Base-by-base conservation (phyloP, 179 eudicot species). In the Pouteria campechiana region DNA sequence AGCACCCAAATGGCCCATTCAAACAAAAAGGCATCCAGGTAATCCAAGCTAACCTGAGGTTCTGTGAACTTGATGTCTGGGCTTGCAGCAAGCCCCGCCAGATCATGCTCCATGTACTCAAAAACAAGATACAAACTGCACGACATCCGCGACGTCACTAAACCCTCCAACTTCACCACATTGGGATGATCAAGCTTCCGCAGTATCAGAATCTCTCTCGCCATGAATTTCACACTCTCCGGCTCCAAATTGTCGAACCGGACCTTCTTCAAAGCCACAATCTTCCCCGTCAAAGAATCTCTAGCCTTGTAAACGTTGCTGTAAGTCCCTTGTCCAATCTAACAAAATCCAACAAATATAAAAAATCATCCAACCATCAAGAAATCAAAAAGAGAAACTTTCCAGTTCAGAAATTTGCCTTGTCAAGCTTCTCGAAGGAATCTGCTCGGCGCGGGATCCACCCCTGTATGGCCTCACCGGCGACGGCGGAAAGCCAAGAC, bases 261-360 rank as follows among this genome's bases (percentile, higher is more conserved):
- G 41, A 79, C 88, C 48, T 79, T 79, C 60, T 78, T 79, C 48
- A 78, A 37, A 2, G 86, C 86, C 19, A 78, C 86, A 54, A 74
- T 63, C 17, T 68, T 70, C 13, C 81, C 86, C 5, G 67, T 69
- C 22, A 77, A 32, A 27, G 51, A 16, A 45, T 77, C 84, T 48
- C 72, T 69, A 46, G 79, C 84, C 69, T 77, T 77, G 53, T 73
- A 77, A 56, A 77, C 84, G 53, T 73, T 73, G 46, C 79, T 73
- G 38, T 69, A 77, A 31, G 84, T 77, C 15, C 84, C 84, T 69
- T 73, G 76, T 18, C 79, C 84, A 66, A 77, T 77, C 84, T 77
- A 55, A 50, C 25, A 32, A 18, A 37, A 3, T 46, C 37, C 18
- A 28, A 29, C 38, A 50, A 44, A 46, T 41, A 27, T 51, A 17